Evolutionary conservation across 768 basidiomycete genomes (phyloP).

Genomic region (Macrolepiota dolichaula): DNA sequence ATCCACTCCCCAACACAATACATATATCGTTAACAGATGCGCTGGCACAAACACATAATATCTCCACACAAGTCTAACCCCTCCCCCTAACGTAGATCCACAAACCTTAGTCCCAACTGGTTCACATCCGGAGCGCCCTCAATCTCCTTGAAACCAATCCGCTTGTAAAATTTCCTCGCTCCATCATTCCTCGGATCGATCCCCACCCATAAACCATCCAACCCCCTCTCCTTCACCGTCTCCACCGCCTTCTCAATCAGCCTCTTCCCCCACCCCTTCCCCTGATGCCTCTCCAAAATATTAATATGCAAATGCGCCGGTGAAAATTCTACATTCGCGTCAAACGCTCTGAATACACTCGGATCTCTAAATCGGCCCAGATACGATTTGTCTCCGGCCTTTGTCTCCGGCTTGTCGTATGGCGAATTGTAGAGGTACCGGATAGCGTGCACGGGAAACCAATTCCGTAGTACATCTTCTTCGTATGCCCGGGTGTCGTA

Average conservation of each 20-base stretch:
- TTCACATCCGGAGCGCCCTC: constrained; percentile 47
- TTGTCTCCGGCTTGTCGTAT: constrained; percentile 21
- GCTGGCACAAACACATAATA: not conserved
- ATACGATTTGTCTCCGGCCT: constrained; percentile 42
- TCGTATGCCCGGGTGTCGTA: constrained; percentile 67
- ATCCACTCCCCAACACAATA: too few relatives aligned
- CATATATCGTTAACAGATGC: too few relatives aligned
- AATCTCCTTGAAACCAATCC: constrained; percentile 57
- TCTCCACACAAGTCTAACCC: constrained; percentile 2
- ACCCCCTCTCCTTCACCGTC: constrained; percentile 46
- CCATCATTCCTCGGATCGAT: constrained; percentile 59
- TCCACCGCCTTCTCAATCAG: constrained; percentile 54
- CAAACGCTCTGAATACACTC: constrained; percentile 41
- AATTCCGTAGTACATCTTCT: constrained; percentile 45
- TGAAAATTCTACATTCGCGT: constrained; percentile 59
- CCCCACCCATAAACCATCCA: constrained; percentile 64
- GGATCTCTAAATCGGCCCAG: constrained; percentile 24
- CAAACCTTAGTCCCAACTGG: constrained; percentile 54
- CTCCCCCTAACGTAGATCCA: constrained; percentile 22
- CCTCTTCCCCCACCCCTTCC: constrained; percentile 67
- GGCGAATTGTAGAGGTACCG: constrained; percentile 40
- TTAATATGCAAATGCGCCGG: constrained; percentile 78
- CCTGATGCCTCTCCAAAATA: constrained; percentile 62
- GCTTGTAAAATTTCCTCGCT: constrained; percentile 60
- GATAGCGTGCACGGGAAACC: constrained; percentile 63